phyloP scores from a whole-genome alignment of 78 protist species.

The Planoprotostelium fungivorum region DNA sequence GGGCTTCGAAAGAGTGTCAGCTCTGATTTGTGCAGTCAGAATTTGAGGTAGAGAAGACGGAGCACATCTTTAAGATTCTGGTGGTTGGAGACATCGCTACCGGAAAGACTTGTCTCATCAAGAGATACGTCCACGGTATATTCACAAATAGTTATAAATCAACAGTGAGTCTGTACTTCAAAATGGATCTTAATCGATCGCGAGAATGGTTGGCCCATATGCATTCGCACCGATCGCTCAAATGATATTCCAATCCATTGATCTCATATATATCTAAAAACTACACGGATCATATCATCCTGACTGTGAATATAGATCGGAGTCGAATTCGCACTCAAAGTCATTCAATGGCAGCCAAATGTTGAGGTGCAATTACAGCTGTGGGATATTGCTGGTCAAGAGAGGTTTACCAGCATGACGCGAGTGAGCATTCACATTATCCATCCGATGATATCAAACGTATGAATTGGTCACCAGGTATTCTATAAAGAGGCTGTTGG shows the following conservation, averaged over 20 bases:
- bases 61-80: slow-evolving; percentile 57
- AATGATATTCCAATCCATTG: background rate
- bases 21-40: too few relatives aligned
- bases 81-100: slow-evolving; percentile 75
- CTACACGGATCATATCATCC: too few relatives aligned
- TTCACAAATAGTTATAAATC: slow-evolving; percentile 86
- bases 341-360: slow-evolving; percentile 67
- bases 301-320: slow-evolving; percentile 69
- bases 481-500: slow-evolving; percentile 96
- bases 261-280: too few relatives aligned
- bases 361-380: slow-evolving; percentile 83
- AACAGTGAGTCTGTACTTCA: slow-evolving; percentile 54
- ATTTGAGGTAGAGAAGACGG: slow-evolving; percentile 41
- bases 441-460: background rate
- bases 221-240: too few relatives aligned
- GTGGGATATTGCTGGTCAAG: slow-evolving; percentile 61
- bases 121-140: slow-evolving; percentile 65
- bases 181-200: too few relatives aligned
- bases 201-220: too few relatives aligned
- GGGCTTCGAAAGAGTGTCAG: too few relatives aligned
- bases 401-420: slow-evolving; percentile 49
- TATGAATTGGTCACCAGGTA: slow-evolving; percentile 59
- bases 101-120: slow-evolving; percentile 71
- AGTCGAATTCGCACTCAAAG: slow-evolving; percentile 93
- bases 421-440: slow-evolving; percentile 19